Evolutionary conservation across 352 stramenopile genomes (phyloP), one percentile per base, ranked within the genome.

Genomic region (Plasmopara viticola): DNA sequence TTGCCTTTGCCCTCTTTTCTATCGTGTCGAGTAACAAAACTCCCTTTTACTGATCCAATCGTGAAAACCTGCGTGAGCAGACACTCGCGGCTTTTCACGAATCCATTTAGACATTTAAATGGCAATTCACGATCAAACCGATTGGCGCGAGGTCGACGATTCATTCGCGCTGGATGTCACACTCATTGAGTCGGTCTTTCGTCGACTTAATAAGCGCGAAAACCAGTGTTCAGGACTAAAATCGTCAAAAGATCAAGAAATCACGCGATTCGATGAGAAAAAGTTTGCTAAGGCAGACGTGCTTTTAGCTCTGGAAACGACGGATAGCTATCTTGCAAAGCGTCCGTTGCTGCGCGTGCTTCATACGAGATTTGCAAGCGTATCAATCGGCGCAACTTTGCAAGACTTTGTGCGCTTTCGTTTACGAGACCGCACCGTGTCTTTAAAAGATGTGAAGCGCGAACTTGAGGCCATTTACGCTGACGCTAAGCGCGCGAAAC

Each of bases 1-100:
- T 87, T 89, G 63, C 85, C 76, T 55, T 89, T 72, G 25, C 75
- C 78, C 56, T 89, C 78, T 20, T 75, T 77, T 60, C 87, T 67
- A 0, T 74, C 55, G 76, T 86, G 48, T 85, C 74, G 15, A 89
- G 62, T 38, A 87, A 44, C 47, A 86, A 40, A 30, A 84, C 46
- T 53, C 81, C 68, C 63, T 84, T 81, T 42, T 48, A 12, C 5
- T 9, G 8, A 44, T 20, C 18, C 15, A 31, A 55, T 35, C 51
- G 31, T 12, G 7, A 12, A 57, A 48, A 59, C 34, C 40, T 51
- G 18, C 4, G n/a, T 52, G 34, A 60, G 20, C 42, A 10, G 55
- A 53, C 54, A 54, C 41, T 46, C 53, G 40, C 40, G 49, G 42
- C 54, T 51, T 12, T 64, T 60, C 60, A 57, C 29, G 3, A 17